Evolutionary conservation across 2,329 filamentous ascomycete genomes (phyloP).

Genomic region (Pochonia chlamydosporia): DNA sequence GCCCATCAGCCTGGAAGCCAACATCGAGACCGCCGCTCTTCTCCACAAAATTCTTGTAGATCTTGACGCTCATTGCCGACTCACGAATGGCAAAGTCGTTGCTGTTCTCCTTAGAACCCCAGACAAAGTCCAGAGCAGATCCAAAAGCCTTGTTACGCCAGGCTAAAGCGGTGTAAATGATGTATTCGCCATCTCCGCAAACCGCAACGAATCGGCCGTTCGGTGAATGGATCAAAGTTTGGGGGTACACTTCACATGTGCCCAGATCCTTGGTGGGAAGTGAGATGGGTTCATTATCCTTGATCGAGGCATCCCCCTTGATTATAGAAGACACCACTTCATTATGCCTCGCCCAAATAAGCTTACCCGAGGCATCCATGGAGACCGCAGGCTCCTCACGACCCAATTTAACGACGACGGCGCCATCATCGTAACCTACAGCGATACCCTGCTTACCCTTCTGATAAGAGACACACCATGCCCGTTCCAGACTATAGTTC

Average conservation of each 20-base stretch:
- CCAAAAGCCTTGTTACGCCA: constrained; percentile 98
- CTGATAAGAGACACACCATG: constrained; percentile 97
- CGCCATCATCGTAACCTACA: constrained; percentile 95
- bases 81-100: constrained; percentile 98
- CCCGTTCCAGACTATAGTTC: constrained; percentile 91
- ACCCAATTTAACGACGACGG: constrained; percentile 95
- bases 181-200: constrained; percentile 96
- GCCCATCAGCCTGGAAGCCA: constrained; percentile 87
- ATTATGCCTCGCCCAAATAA: constrained; percentile 93
- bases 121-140: constrained; percentile 90
- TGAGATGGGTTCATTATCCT: constrained; percentile 82
- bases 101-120: constrained; percentile 95
- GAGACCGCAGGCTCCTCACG: constrained; percentile 95
- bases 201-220: constrained; percentile 78
- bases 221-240: constrained; percentile 90
- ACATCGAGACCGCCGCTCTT: constrained; percentile 85
- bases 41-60: constrained; percentile 97
- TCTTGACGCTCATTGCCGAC: constrained; percentile 87
- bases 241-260: constrained; percentile 93
- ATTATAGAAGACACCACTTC: constrained; percentile 94
- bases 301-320: constrained; percentile 77
- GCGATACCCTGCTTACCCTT: constrained; percentile 90
- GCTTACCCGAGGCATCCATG: constrained; percentile 93
- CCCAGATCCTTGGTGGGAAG: constrained; percentile 92
- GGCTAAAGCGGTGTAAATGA: constrained; percentile 94